Conservation (phyloP, 129 eudicot genomes). For the Flaveria sonorensis region DNA sequence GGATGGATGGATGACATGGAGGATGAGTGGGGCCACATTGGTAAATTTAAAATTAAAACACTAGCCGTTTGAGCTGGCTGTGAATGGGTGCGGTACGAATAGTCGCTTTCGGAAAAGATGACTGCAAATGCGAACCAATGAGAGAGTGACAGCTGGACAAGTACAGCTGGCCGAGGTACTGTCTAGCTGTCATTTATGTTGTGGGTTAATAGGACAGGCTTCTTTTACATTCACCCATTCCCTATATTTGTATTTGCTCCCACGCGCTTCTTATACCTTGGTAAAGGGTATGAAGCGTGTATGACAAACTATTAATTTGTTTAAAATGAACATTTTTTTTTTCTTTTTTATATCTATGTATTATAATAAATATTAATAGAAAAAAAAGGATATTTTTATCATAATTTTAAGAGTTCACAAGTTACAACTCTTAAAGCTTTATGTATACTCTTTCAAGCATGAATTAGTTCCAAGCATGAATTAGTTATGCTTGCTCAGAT, state of each 20-base stretch:
- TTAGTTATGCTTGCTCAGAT: no score
- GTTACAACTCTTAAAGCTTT: no score
- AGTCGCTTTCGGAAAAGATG: constrained; percentile 52
- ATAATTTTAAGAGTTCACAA: no score
- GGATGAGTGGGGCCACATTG: constrained; percentile 12
- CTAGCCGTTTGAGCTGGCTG: constrained; percentile 60
- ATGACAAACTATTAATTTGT: background rate
- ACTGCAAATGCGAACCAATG: constrained; percentile 22
- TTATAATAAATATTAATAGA: no score
- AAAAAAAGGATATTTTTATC: no score
- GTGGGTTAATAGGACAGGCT: constrained; percentile 42
- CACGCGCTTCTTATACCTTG: constrained; percentile 4
- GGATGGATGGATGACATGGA: constrained; percentile 25
- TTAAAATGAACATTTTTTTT: no score
- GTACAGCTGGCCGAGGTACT: constrained; percentile 50
- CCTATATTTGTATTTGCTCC: constrained; percentile 18
- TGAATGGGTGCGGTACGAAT: constrained; percentile 39
- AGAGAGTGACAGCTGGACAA: constrained; percentile 22
- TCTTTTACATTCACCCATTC: constrained; percentile 30
- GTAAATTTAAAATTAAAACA: constrained; percentile 28
- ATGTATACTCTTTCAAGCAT: no score
- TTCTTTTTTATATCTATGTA: no score
- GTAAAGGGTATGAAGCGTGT: constrained; percentile 2
- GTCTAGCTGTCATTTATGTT: constrained; percentile 47
- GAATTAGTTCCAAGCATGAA: no score